These are phyloP conservation scores for Geum urbanum DNA, from an alignment of 306 rosid genomes.

Conservation along the genomic window DNA sequence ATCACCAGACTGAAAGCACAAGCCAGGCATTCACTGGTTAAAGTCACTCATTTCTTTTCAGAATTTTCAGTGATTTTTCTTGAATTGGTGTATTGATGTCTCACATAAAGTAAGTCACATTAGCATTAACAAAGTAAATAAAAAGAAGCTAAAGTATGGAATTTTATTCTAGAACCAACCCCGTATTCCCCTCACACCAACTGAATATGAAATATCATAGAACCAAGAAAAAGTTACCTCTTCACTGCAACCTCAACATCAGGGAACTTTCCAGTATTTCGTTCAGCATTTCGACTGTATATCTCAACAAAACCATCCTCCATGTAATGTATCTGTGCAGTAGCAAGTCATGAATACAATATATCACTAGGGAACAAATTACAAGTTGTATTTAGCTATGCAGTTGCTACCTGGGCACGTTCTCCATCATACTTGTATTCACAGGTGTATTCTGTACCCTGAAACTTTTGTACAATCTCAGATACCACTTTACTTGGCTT, in stretches of 20 bases:
- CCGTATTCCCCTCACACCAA: background rate
- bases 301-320: conserved; percentile 79
- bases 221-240: conserved; percentile 41
- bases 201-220: background rate
- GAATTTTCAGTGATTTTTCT: background rate
- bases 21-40: background rate
- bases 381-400: conserved; percentile 12
- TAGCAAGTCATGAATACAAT: conserved; percentile 20
- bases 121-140: background rate
- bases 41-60: background rate
- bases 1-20: conserved; percentile 2
- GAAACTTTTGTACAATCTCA: too few species aligned
- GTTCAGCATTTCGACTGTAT: conserved; percentile 91
- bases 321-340: conserved; percentile 79
- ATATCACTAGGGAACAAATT: conserved; percentile 14
- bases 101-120: background rate
- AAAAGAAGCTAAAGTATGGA: background rate
- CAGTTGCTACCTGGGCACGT: conserved; percentile 86
- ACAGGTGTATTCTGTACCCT: too few species aligned
- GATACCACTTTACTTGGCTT: too few species aligned
- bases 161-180: background rate
- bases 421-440: too few species aligned
- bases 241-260: conserved; percentile 71
- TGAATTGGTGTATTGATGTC: background rate
- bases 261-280: conserved; percentile 88